Conservation (phyloP, 2,329 filamentous ascomycete genomes). For the Aspergillus sp. region DNA sequence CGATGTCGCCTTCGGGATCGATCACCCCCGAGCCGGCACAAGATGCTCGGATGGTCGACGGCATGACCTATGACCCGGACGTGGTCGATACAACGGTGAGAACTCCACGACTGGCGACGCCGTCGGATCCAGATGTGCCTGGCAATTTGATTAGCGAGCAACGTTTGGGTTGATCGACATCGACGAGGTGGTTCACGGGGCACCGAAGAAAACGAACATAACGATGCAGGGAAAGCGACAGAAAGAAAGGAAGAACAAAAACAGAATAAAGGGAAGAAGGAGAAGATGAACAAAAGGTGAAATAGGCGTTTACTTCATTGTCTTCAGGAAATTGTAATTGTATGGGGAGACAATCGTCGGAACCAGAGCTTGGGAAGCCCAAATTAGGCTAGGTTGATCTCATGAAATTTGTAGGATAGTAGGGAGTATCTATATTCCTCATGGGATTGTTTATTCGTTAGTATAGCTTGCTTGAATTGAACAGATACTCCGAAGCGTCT, state of each 20-base stretch:
- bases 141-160: constrained; percentile 3
- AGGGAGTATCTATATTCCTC: neutral
- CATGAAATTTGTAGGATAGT: neutral
- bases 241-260: neutral
- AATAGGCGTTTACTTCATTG: neutral
- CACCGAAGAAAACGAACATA: neutral
- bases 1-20: constrained; percentile 35
- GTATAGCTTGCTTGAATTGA: neutral
- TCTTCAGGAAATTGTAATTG: neutral
- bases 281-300: neutral
- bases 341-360: neutral
- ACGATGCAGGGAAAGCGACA: neutral
- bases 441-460: neutral
- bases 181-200: neutral
- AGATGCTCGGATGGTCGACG: constrained; percentile 67
- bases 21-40: constrained; percentile 41
- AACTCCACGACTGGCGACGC: constrained; percentile 53
- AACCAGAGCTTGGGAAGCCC: neutral
- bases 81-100: constrained; percentile 66
- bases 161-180: neutral
- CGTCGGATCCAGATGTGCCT: constrained; percentile 15
- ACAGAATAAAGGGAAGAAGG: neutral
- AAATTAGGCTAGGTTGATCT: neutral
- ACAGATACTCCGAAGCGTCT: neutral
- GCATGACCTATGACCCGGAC: constrained; percentile 61